Evolutionary conservation across 352 stramenopile genomes (phyloP).

Genomic region (Pythium biforme): DNA sequence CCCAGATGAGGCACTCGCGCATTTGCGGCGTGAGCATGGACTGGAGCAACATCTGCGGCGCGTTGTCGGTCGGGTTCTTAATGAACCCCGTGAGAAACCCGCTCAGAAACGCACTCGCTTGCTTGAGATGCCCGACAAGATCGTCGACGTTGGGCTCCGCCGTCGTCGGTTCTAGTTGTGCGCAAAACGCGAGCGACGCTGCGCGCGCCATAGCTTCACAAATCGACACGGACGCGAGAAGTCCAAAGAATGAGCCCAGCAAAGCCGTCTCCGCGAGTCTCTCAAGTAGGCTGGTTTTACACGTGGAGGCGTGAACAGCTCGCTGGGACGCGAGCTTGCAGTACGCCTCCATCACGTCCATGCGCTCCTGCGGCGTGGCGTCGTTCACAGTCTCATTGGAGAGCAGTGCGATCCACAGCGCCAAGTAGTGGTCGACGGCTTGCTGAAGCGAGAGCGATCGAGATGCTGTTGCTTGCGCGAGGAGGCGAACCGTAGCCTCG

Average conservation of each 20-base stretch:
- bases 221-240: conserved; percentile 12
- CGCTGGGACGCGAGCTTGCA: neutral
- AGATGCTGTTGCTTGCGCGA: neutral
- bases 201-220: conserved; percentile 9
- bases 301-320: neutral
- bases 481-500: neutral
- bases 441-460: neutral
- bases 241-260: conserved; percentile 4
- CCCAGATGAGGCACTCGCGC: conserved; percentile 13
- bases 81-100: conserved; percentile 13
- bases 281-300: neutral
- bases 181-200: neutral
- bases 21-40: conserved; percentile 10
- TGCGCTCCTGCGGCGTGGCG: conserved; percentile 7
- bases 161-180: neutral
- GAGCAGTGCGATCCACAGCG: conserved; percentile 14
- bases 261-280: neutral
- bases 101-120: conserved; percentile 4
- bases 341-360: conserved; percentile 17
- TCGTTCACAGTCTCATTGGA: conserved; percentile 9
- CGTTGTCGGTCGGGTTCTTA: conserved; percentile 7
- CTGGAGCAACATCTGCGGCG: conserved; percentile 13
- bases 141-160: neutral
- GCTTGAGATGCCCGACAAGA: neutral
- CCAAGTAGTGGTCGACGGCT: conserved; percentile 1